Evolutionary conservation across 1,284 basidiomycete species (phyloP), one percentile per base, ranked within the genome.

Genomic region (Ustilago tritici): DNA sequence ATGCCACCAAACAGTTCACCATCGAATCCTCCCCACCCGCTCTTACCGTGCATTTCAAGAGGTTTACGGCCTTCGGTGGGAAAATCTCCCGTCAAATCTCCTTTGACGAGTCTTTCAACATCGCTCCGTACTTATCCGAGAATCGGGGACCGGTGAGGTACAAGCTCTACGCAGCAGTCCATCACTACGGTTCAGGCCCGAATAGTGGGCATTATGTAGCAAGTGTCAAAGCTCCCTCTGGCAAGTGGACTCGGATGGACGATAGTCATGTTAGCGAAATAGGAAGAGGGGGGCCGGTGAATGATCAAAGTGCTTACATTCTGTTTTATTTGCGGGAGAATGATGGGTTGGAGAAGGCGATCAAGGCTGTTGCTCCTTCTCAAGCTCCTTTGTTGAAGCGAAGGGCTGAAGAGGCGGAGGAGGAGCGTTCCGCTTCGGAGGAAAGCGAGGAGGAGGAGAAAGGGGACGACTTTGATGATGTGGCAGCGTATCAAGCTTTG

Each of bases 121-220:
- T 99, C 53, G 89, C 91, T 43, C 90, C 91, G 0, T 92, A 91
- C 84, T 95, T 98, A 93, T 94, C 93, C 82, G 91, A 93, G 40
- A 78, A 79, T 32, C 43, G 60, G 0, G 70, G 69, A 61, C 50
- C 76, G 66, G 82, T 90, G 88, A 74, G 92, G 92, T 99, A 99
- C 87, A 90, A 91, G 3, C 88, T 99, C 0, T 98, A 95, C 83
- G 96, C 93, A 43, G 91, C 98, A 64, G 94, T 98, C 62, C 95
- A 92, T 76, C 97, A 99, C 86, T 93, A 93, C 28, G 97, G 97
- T 57, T 90, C 91, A 54, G 94, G 95, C 2, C 94, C 95, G 14
- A 94, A 97, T 84, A 96, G 93, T 3, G 97, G 97, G 0, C 97
- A 99, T 86, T 99, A 99, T 87, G 95, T 92, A 75, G 92, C 96